Conservation (phyloP, 192 early-diverging fungal genomes). For the Chytriomyces sp. region DNA sequence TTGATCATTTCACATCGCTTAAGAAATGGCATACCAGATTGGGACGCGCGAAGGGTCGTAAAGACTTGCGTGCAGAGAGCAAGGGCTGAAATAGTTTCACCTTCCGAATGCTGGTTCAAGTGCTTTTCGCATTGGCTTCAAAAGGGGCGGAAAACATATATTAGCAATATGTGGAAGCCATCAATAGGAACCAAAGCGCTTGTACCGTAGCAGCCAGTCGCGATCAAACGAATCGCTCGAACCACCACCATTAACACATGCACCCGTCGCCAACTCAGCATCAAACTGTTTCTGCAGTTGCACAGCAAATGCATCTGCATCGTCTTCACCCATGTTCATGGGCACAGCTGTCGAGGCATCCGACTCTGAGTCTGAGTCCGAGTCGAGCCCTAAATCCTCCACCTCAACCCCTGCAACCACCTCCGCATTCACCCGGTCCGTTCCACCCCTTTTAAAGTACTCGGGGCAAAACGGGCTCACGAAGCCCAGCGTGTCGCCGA, state of each 20-base stretch:
- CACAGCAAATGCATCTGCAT: conserved; percentile 1
- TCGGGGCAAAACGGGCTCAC: neutral
- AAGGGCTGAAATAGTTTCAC: conserved; percentile 50
- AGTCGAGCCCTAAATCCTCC: neutral
- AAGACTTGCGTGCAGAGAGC: conserved; percentile 74
- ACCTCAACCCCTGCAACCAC: neutral
- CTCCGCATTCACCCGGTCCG: neutral
- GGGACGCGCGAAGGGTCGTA: conserved; percentile 66
- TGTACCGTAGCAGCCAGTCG: conserved; percentile 60
- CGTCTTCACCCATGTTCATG: neutral
- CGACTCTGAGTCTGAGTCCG: neutral
- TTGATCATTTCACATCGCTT: neutral
- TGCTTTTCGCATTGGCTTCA: conserved; percentile 61
- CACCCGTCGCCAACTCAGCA: neutral
- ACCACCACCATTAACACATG: neutral
- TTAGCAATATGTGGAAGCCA: neutral
- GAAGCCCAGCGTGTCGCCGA: conserved; percentile 12
- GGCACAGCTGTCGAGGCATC: neutral
- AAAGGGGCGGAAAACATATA: conserved; percentile 9
- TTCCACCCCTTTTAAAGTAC: neutral
- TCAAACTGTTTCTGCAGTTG: conserved; percentile 19
- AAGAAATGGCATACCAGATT: conserved; percentile 44
- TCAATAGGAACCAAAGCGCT: neutral
- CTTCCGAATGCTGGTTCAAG: conserved; percentile 44
- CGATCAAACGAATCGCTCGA: conserved; percentile 37